Evolutionary conservation across 164 flowering plant species (phyloP), one percentile per base, ranked within the genome.

Genomic region (Sextonia rubra): DNA sequence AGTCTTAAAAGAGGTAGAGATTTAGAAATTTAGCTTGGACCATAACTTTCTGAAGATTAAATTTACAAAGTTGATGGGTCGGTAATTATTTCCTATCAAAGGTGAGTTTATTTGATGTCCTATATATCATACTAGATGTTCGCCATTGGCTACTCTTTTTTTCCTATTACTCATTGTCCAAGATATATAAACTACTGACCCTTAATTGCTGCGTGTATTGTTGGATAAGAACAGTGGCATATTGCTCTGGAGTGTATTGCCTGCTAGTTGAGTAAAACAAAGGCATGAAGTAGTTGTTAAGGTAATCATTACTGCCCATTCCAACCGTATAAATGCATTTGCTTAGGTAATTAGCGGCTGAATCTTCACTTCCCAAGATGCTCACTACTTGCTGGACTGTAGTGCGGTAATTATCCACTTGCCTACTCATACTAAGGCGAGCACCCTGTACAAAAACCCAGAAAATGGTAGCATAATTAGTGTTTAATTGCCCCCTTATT

Each of bases 221-320:
- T 71, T 85, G 85, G 75, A 86, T 82, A 11, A 93, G 90, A 69
- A 78, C 78, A 44, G 77, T 76, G 3, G 98, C 97, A 24, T 77
- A 93, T 61, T 86, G 85, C 12, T 83, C 90, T 0, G 94, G 87
- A 0, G 85, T 84, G 75, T 74, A 90, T 4, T 70, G 90, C 11
- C 80, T 76, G 72, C 90, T 78, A 0, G 88, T 80, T 18, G 85
- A 61, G 80, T 91, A 93, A 62, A 44, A 69, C 0, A 12, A n/a
- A 8, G 89, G 89, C 88, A 85, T 81, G 82, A 86, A 83, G 77
- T 86, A 86, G 78, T 84, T 85, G 74, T 78, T 80, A 15, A 88
- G 83, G 72, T 86, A 88, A 63, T 88, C 91, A 58, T 88, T 86
- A 69, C 83, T 86, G 22, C 88, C 88, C 76, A 82, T 71, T 48